phyloP scores from a whole-genome alignment of 1,284 basidiomycete species.

The Rhodotorula sp. region DNA sequence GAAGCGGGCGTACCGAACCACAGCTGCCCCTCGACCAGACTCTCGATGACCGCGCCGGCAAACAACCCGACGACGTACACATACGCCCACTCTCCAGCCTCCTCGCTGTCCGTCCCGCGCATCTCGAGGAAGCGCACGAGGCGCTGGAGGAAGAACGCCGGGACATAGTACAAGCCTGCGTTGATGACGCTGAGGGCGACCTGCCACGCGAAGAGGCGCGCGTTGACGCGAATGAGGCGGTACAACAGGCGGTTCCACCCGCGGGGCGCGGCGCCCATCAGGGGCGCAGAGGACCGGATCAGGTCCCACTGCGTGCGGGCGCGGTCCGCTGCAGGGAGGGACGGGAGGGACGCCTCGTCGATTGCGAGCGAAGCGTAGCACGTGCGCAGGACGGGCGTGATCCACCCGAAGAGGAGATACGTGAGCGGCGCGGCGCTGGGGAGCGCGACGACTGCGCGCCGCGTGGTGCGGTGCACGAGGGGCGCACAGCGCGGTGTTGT shows the following conservation, averaged over 20 bases:
- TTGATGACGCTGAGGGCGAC: slow-evolving; percentile 63
- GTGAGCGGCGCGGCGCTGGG: slow-evolving; percentile 35
- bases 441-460: slow-evolving; percentile 12
- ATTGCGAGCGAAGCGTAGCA: slow-evolving; percentile 23
- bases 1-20: slow-evolving; percentile 44
- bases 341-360: slow-evolving; percentile 37
- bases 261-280: slow-evolving; percentile 21
- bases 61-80: slow-evolving; percentile 63
- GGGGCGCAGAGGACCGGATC: slow-evolving; percentile 6
- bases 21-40: slow-evolving; percentile 52
- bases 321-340: slow-evolving; percentile 35
- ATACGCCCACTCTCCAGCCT: slow-evolving; percentile 53
- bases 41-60: slow-evolving; percentile 62
- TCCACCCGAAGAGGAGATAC: slow-evolving; percentile 43
- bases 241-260: slow-evolving; percentile 47
- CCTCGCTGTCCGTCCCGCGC: neutral
- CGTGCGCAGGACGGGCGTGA: slow-evolving; percentile 37
- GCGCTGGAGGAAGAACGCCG: slow-evolving; percentile 71
- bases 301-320: slow-evolving; percentile 36
- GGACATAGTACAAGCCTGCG: slow-evolving; percentile 64
- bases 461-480: slow-evolving; percentile 10
- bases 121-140: slow-evolving; percentile 72
- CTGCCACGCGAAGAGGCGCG: slow-evolving; percentile 51
- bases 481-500: slow-evolving; percentile 59
- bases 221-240: slow-evolving; percentile 52